phyloP scores from a whole-genome alignment of 169 alveolate species.

The Plasmodium knowlesi region DNA sequence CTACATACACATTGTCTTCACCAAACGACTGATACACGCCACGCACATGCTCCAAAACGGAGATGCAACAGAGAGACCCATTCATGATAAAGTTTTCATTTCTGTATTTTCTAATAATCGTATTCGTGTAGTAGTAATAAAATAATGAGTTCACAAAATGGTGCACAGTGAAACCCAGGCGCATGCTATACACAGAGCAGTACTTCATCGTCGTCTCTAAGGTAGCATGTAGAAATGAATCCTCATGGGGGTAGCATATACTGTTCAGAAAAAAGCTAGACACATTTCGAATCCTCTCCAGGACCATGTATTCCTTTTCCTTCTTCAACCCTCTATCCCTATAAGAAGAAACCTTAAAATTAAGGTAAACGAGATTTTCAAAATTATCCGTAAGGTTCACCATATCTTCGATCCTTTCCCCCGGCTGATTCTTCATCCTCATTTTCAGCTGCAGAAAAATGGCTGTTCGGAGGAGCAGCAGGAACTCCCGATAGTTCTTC shows the following conservation, averaged over 20 bases:
- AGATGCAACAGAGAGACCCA: constrained; percentile 18
- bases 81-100: constrained; percentile 16
- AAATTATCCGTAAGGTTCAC: constrained; percentile 23
- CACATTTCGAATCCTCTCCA: background rate
- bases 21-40: background rate
- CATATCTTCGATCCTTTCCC: constrained; percentile 5
- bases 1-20: background rate
- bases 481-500: constrained; percentile 10
- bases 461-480: constrained; percentile 19
- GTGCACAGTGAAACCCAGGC: constrained; percentile 36
- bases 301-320: background rate
- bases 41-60: constrained; percentile 29
- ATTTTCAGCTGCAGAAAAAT: constrained; percentile 27
- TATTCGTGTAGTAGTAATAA: constrained; percentile 46
- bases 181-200: constrained; percentile 7
- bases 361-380: constrained; percentile 8
- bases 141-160: constrained; percentile 39
- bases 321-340: background rate
- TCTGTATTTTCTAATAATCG: constrained; percentile 1
- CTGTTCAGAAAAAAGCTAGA: constrained; percentile 12
- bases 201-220: background rate
- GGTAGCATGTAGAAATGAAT: background rate
- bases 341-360: background rate
- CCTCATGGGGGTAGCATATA: constrained; percentile 58
- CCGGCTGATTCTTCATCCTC: constrained; percentile 4